phyloP scores from a whole-genome alignment of 106 monocot genomes.

The Amphibolis antarctica region DNA sequence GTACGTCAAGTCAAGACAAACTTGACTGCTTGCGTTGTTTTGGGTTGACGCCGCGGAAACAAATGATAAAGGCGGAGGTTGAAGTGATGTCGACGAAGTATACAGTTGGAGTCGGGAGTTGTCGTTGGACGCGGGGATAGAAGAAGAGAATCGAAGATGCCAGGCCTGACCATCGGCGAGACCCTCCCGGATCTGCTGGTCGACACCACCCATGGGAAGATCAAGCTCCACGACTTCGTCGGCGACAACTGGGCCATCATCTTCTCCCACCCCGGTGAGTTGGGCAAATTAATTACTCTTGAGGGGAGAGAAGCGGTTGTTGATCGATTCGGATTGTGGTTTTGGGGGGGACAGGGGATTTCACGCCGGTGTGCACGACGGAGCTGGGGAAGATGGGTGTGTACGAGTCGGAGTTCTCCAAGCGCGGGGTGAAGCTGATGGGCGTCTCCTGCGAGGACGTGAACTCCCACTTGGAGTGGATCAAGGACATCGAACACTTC shows the following conservation, averaged over 20 bases:
- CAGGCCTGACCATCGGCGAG: slow-evolving; percentile 72
- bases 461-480: slow-evolving; percentile 47
- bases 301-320: neutral
- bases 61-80: too few relatives aligned
- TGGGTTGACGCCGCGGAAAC: too few relatives aligned
- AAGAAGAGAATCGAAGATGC: slow-evolving; percentile 35
- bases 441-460: slow-evolving; percentile 71
- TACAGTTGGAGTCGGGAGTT: too few relatives aligned
- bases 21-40: too few relatives aligned
- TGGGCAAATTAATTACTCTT: neutral
- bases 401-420: slow-evolving; percentile 47
- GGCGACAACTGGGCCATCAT: slow-evolving; percentile 49
- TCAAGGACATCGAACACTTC: slow-evolving; percentile 73
- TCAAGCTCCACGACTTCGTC: slow-evolving; percentile 69
- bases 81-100: too few relatives aligned
- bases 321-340: neutral
- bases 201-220: slow-evolving; percentile 62
- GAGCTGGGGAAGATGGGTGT: slow-evolving; percentile 62
- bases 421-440: slow-evolving; percentile 64
- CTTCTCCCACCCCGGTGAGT: slow-evolving; percentile 75
- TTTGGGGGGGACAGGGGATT: slow-evolving; percentile 34
- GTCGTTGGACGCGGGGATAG: too few relatives aligned
- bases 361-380: slow-evolving; percentile 81
- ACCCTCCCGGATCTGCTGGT: slow-evolving; percentile 49
- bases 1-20: too few relatives aligned